These are phyloP conservation scores for Volvox reticuliferus DNA, from an alignment of 139 green algal genomes.

Conservation along the genomic window DNA sequence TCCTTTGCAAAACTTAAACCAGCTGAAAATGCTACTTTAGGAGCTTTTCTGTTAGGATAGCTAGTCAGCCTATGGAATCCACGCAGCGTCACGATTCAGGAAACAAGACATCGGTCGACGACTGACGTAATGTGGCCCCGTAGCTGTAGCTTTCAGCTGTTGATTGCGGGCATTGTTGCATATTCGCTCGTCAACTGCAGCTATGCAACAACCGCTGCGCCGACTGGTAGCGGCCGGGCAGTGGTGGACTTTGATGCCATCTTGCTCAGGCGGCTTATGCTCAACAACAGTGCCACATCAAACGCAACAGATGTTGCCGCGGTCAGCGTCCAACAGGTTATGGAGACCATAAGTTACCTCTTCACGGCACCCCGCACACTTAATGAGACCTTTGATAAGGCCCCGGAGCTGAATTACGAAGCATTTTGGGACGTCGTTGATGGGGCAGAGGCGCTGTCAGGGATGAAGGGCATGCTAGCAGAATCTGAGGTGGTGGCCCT, in stretches of 20 bases:
- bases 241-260: conserved; percentile 14
- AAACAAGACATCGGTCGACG: no score
- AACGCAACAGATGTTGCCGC: neutral
- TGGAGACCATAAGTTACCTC: neutral
- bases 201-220: neutral
- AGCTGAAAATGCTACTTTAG: no score
- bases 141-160: neutral
- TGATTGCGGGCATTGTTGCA: neutral
- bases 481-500: neutral
- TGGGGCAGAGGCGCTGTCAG: neutral
- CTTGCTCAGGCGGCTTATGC: neutral
- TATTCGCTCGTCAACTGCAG: neutral
- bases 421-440: conserved; percentile 9
- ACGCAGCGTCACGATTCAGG: no score
- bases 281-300: neutral
- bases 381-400: neutral
- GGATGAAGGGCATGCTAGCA: neutral
- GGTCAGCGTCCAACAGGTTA: neutral
- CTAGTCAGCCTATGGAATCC: no score
- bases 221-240: neutral
- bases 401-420: neutral
- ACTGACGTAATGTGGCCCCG: neutral
- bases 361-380: neutral
- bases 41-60: no score
- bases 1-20: no score